Percentiles rank a stretch among this genome's conserved stretches.
These are phyloP conservation scores for Fusarium floridanum DNA, from an alignment of 2,329 filamentous ascomycete genomes.

Conservation along the genomic window DNA sequence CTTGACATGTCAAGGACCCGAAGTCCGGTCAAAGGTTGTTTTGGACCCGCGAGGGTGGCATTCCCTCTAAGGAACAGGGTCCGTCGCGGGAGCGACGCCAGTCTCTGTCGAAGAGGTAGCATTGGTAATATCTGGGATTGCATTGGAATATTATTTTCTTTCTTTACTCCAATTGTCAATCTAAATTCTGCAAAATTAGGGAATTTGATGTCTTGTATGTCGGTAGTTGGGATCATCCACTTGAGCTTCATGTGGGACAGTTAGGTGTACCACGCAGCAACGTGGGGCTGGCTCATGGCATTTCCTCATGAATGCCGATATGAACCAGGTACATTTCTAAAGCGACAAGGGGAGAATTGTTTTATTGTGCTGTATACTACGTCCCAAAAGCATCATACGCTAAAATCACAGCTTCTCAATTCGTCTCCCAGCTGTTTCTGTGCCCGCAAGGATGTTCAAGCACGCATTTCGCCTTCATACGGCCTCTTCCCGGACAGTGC, in stretches of 20 bases:
- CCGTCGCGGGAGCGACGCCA: neutral
- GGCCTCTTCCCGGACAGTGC: neutral
- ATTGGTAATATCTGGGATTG: neutral
- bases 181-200: neutral
- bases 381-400: neutral
- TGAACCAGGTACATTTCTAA: neutral
- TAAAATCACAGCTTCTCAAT: neutral
- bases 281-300: neutral
- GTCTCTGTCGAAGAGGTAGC: neutral
- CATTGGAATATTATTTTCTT: neutral
- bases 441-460: neutral
- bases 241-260: neutral
- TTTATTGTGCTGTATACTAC: neutral
- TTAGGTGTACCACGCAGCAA: neutral
- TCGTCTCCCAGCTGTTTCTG: neutral
- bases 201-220: neutral
- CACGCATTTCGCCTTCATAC: neutral
- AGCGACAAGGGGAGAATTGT: neutral
- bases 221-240: neutral
- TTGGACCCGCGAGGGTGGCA: neutral
- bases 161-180: neutral
- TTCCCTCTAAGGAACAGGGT: neutral
- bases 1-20: conserved; percentile 95
- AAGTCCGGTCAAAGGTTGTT: conserved; percentile 65
- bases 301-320: conserved; percentile 1